Evolutionary conservation across 1,284 basidiomycete species (phyloP), one percentile per base, ranked within the genome.

Genomic region (Porogramme epimiltina): DNA sequence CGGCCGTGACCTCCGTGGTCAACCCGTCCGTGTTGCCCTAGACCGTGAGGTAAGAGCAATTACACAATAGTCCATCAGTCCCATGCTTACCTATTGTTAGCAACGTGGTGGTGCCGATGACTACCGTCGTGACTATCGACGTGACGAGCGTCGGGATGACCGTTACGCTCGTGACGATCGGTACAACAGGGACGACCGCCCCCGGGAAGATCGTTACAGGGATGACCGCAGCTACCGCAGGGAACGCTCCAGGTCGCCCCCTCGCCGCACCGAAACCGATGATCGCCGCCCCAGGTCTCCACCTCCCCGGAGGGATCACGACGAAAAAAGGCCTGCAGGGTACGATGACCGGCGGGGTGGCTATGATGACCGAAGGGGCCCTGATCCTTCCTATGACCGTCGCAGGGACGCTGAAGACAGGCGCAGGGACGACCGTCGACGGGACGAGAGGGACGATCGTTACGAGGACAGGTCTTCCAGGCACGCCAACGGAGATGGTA

Each of bases 261-360:
- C 79, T 66, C 81, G 83, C 60, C 82, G 73, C 49, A 61, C 81
- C 52, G 75, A 79, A 52, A 70, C 78, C 56, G 87, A 89, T 63
- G 85, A 85, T 72, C 84, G 86, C 78, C 86, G 84, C 66, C 75
- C 82, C 76, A 85, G 87, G 80, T 90, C 88, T 76, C 84, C 87
- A 63, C 86, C 87, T 68, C 78, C 82, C 48, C 79, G 76, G 76
- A 85, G 84, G 79, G 85, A 89, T 64, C 71, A 73, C 72, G 86
- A 89, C 75, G 88, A 90, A 71, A 84, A 76, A 79, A 86, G 84
- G 79, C 80, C 85, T 84, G 82, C 84, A 85, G 87, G 87, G 84
- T 89, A 87, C 82, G 87, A 89, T 82, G 84, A 87, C 78, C 82
- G 87, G 71, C 82, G 86, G 73, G 84, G 85, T 69, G 82, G 80